Evolutionary conservation across 106 monocot genomes (phyloP).

Genomic region (Xerophyta viscosa): DNA sequence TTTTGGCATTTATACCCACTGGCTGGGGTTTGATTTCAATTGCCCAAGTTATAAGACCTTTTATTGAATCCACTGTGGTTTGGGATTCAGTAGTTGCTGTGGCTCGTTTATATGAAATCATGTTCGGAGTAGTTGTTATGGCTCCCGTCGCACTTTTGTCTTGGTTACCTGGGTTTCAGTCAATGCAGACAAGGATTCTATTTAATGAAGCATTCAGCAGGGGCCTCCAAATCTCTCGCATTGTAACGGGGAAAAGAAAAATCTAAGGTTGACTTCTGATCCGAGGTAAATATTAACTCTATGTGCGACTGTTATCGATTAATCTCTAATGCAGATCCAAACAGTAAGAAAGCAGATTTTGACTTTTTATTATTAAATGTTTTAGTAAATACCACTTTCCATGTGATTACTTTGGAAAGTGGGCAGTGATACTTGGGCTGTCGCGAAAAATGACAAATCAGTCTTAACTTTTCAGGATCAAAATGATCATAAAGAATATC

Average conservation of each 20-base stretch:
- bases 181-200: conserved; percentile 93
- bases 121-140: conserved; percentile 74
- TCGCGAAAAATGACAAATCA: no score
- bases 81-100: conserved; percentile 78
- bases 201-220: conserved; percentile 97
- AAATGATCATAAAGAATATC: no score
- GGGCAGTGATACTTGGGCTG: no score
- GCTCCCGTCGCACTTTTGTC: conserved; percentile 78
- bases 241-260: conserved; percentile 81
- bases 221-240: conserved; percentile 89
- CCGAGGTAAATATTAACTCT: not conserved
- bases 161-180: conserved; percentile 86
- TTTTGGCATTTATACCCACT: conserved; percentile 81
- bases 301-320: no score
- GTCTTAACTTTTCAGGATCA: no score
- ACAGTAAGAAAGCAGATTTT: no score
- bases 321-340: no score
- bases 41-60: conserved; percentile 53
- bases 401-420: no score
- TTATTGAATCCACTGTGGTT: conserved; percentile 39
- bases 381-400: no score
- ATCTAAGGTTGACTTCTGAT: conserved; percentile 14
- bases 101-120: no score
- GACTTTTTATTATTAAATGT: no score
- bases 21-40: conserved; percentile 84